Conservation (phyloP, 2,329 filamentous ascomycete species). For the Mycocentrospora acerina region DNA sequence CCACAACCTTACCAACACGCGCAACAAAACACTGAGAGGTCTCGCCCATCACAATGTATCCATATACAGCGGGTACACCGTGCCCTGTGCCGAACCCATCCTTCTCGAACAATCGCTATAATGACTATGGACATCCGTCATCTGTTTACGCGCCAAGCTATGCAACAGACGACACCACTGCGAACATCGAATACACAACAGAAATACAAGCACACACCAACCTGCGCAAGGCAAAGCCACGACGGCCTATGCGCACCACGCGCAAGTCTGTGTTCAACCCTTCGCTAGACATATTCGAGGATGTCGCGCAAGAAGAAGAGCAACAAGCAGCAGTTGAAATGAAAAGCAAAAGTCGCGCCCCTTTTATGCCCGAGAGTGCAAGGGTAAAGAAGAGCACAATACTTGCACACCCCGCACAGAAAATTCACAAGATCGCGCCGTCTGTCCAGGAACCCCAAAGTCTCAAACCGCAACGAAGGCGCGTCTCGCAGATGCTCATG, state of each 20-base stretch:
- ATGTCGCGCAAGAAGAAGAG: slow-evolving; percentile 40
- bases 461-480: slow-evolving; percentile 33
- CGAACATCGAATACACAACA: slow-evolving; percentile 43
- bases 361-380: slow-evolving; percentile 23
- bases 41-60: slow-evolving; percentile 27
- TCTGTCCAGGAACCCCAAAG: slow-evolving; percentile 23
- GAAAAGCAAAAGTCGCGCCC: slow-evolving; percentile 30
- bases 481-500: slow-evolving; percentile 37
- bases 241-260: slow-evolving; percentile 33
- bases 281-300: slow-evolving; percentile 40
- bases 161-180: slow-evolving; percentile 36
- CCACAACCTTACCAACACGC: too few species aligned
- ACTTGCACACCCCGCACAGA: slow-evolving; percentile 41
- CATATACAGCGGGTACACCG: slow-evolving; percentile 39
- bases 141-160: slow-evolving; percentile 38
- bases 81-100: slow-evolving; percentile 37
- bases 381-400: slow-evolving; percentile 32
- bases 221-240: slow-evolving; percentile 34
- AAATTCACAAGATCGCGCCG: slow-evolving; percentile 26
- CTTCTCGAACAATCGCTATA: slow-evolving; percentile 27
- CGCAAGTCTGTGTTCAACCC: slow-evolving; percentile 36
- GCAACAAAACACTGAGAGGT: too few species aligned
- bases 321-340: slow-evolving; percentile 24
- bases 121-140: slow-evolving; percentile 24
- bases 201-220: slow-evolving; percentile 35